Base-by-base conservation (phyloP, 2,329 filamentous ascomycete genomes). In the Stachybotrys chartarum region DNA sequence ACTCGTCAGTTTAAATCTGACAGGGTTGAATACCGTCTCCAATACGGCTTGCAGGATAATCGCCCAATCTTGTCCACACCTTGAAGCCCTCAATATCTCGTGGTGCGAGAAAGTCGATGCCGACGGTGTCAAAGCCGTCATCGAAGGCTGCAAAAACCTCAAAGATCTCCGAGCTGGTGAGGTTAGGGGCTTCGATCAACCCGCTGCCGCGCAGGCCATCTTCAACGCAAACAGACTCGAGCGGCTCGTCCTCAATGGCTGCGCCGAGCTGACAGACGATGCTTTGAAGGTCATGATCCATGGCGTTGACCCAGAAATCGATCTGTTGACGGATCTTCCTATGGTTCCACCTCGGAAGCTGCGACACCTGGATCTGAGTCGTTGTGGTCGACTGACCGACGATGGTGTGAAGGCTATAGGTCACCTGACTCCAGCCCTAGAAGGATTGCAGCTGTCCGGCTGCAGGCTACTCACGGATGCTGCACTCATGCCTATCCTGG, bases 101-200 rank as follows among this genome's bases (percentile, higher is more conserved):
- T 97, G 93, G 91, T 99, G 94, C 74, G 86, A 85, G 61, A 87
- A 91, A 58, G 84, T 97, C 66, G 87, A 94, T 65, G 87, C 90
- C 8, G 77, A 82, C 12, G 92, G 91, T 5, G 75, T 97, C 54
- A 83, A 80, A 59, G 81, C 81, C 53, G 80, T 99, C 2, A 75
- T 97, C 1, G 78, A 87, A 57, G 81, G 81, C 2, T 97, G 94
- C 65, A 77, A 80, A 0, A 85, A 79, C 54, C 74, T 99, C 54
- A 87, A 78, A 54, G 92, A 97, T 63, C 76, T 99, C 32, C 83
- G 91, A 56, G 91, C 88, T 10, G 87, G 90, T 50, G 91, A 96
- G 70, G 81, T 96, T 30, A 80, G 78, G 55, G 91, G 91, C 0
- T 94, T 96, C 67, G 83, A 91, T 60, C 85, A 89, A 61, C 64